phyloP scores from a whole-genome alignment of 352 stramenopile genomes.

The Pythium diclinum region DNA sequence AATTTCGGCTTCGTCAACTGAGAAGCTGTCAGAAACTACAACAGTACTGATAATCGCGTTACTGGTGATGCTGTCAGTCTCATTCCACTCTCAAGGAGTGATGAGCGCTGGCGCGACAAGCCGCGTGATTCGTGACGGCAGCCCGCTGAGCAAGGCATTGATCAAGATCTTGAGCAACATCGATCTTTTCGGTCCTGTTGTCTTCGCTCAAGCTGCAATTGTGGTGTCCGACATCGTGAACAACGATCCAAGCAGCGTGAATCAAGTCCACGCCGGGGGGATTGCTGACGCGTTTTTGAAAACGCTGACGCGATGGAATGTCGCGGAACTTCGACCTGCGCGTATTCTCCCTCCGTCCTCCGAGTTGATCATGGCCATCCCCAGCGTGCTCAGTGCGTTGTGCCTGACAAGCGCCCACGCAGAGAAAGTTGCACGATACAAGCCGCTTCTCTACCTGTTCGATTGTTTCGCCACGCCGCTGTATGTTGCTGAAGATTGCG shows the following conservation, averaged over 20 bases:
- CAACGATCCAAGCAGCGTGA: slow-evolving; percentile 93
- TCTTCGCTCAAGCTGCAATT: slow-evolving; percentile 90
- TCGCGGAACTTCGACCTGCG: slow-evolving; percentile 47
- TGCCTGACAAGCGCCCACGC: slow-evolving; percentile 91
- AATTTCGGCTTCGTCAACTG: slow-evolving; percentile 24
- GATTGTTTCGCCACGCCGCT: slow-evolving; percentile 89
- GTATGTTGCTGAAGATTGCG: slow-evolving; percentile 83
- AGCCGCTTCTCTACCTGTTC: slow-evolving; percentile 90
- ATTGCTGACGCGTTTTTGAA: slow-evolving; percentile 92
- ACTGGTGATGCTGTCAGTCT: slow-evolving; percentile 76
- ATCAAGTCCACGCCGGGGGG: slow-evolving; percentile 91
- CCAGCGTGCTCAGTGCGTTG: slow-evolving; percentile 92
- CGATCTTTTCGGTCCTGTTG: slow-evolving; percentile 89
- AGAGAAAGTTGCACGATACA: slow-evolving; percentile 86
- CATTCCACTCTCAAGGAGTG: slow-evolving; percentile 84
- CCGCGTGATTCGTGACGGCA: slow-evolving; percentile 84
- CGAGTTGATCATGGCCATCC: slow-evolving; percentile 94
- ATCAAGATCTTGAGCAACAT: slow-evolving; percentile 89
- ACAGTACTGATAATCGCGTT: slow-evolving; percentile 64
- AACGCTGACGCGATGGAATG: slow-evolving; percentile 85
- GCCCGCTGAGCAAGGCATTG: slow-evolving; percentile 86
- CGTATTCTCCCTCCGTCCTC: slow-evolving; percentile 76
- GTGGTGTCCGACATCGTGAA: slow-evolving; percentile 97
- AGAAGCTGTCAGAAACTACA: slow-evolving; percentile 52
- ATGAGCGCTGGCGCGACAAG: slow-evolving; percentile 86